A percentile compares a stretch with the other conserved stretches of the same genome.
Conservation (phyloP, 2,329 filamentous ascomycete genomes). For the Aspergillus clavatus region DNA sequence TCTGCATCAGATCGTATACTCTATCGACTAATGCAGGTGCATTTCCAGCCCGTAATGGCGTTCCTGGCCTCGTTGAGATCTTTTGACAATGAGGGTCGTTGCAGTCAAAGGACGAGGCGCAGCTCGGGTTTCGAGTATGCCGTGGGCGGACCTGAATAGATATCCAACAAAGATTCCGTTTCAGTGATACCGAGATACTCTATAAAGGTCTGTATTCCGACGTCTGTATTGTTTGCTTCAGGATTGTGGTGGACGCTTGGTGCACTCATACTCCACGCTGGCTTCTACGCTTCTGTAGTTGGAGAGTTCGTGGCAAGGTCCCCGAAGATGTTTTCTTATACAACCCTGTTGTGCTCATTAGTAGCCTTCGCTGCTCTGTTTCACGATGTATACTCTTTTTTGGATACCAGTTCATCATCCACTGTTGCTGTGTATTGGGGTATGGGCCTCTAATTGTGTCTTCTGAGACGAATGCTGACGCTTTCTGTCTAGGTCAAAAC, state of each 20-base stretch:
- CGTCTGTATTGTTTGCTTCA: neutral
- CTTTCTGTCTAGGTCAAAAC: slow-evolving; percentile 51
- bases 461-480: neutral
- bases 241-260: neutral
- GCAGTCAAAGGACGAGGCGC: neutral
- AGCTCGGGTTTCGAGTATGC: neutral
- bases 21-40: no score
- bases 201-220: neutral
- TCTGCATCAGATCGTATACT: no score
- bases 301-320: no score
- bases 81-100: neutral
- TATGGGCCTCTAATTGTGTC: neutral
- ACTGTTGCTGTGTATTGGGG: slow-evolving; percentile 2
- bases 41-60: no score
- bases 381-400: neutral
- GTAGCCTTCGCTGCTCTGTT: neutral
- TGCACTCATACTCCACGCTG: neutral
- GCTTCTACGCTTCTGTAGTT: neutral
- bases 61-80: neutral
- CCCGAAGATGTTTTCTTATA: neutral
- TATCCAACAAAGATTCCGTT: neutral
- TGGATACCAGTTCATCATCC: slow-evolving; percentile 1
- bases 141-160: neutral
- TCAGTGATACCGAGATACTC: neutral
- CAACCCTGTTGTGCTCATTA: neutral